Percentiles rank a stretch among this genome's conserved stretches.
phyloP scores from a whole-genome alignment of 805 yeast genomes.

The Cyberlindnera galapagoensis region DNA sequence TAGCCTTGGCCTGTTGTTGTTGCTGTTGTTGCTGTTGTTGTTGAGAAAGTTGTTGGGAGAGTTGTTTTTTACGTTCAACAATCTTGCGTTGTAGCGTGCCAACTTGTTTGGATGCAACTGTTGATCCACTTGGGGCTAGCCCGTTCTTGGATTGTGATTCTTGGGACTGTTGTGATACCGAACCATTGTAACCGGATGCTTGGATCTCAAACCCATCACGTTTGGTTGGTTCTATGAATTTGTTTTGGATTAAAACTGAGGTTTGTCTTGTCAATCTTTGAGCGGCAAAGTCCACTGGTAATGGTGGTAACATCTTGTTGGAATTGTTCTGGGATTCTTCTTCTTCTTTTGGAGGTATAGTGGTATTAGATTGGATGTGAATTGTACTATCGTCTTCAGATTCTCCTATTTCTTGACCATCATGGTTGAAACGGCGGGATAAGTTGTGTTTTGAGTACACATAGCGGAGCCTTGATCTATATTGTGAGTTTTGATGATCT shows the following conservation, averaged over 20 bases:
- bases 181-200: constrained; percentile 53
- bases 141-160: constrained; percentile 42
- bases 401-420: background rate
- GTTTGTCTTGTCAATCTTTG: constrained; percentile 18
- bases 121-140: constrained; percentile 52
- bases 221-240: constrained; percentile 18
- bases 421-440: background rate
- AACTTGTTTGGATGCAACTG: constrained; percentile 46
- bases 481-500: constrained; percentile 29
- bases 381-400: constrained; percentile 2
- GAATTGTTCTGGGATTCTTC: too few relatives aligned
- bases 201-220: constrained; percentile 44
- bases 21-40: constrained; percentile 4
- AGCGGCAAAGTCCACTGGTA: too few relatives aligned
- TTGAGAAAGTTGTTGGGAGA: constrained; percentile 5
- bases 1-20: constrained; percentile 14
- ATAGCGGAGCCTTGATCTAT: constrained; percentile 29
- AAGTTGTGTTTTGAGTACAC: constrained; percentile 10
- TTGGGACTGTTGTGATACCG: constrained; percentile 24
- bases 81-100: constrained; percentile 42
- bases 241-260: constrained; percentile 14
- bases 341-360: background rate
- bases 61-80: constrained; percentile 13
- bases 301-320: constrained; percentile 22
- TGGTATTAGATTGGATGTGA: background rate